These are phyloP conservation scores for Athelia psychrophila DNA, from an alignment of 1,284 basidiomycete species.

Conservation along the genomic window DNA sequence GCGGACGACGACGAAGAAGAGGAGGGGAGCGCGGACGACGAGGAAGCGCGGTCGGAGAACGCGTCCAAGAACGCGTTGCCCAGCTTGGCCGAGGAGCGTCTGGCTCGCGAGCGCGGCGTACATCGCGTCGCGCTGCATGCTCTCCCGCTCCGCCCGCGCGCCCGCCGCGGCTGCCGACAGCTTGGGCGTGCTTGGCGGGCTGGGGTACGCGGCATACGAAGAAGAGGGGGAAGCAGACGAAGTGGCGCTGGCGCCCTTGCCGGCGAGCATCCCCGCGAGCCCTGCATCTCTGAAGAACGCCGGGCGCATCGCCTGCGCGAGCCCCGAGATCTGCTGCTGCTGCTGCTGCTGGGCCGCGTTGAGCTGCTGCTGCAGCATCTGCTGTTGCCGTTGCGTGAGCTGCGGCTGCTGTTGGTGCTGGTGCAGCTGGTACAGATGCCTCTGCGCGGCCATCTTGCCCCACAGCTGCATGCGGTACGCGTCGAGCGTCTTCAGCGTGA, in stretches of 20 bases:
- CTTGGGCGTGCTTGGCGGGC: neutral
- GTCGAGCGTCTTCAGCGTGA: slow-evolving; percentile 82
- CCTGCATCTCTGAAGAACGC: slow-evolving; percentile 45
- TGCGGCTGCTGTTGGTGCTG: slow-evolving; percentile 35
- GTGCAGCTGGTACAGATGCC: slow-evolving; percentile 16
- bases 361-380: too few species aligned
- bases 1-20: slow-evolving; percentile 14
- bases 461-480: slow-evolving; percentile 85
- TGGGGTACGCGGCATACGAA: neutral
- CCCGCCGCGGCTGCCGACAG: slow-evolving; percentile 17
- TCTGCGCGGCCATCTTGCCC: slow-evolving; percentile 69
- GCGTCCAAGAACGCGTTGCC: slow-evolving; percentile 80
- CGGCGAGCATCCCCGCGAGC: neutral
- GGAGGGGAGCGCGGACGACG: slow-evolving; percentile 20
- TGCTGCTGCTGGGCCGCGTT: too few species aligned
- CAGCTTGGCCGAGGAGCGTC: slow-evolving; percentile 62
- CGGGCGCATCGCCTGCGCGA: slow-evolving; percentile 52
- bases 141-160: slow-evolving; percentile 16
- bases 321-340: slow-evolving; percentile 41
- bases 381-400: slow-evolving; percentile 26
- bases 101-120: slow-evolving; percentile 68
- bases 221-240: slow-evolving; percentile 7
- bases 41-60: slow-evolving; percentile 48
- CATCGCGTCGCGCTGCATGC: slow-evolving; percentile 40
- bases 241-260: neutral